Evolutionary conservation across 2,329 filamentous ascomycete species (phyloP).

Genomic region (Thermothelomyces thermophilus): DNA sequence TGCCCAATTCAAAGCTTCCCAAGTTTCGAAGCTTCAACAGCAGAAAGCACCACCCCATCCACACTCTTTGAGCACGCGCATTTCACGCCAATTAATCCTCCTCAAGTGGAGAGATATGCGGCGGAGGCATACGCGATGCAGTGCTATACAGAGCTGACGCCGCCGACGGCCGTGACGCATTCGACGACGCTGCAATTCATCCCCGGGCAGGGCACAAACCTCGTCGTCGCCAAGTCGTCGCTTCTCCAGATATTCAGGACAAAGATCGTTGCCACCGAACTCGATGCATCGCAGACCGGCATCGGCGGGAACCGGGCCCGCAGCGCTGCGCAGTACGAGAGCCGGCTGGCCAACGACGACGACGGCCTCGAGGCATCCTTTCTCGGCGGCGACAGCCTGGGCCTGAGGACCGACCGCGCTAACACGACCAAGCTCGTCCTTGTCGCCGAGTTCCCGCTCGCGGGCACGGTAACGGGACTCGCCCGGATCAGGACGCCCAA

Average conservation of each 20-base stretch:
- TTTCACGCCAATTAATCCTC: too few relatives aligned
- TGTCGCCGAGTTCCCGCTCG: slow-evolving; percentile 73
- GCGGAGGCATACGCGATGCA: slow-evolving; percentile 57
- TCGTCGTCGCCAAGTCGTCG: slow-evolving; percentile 87
- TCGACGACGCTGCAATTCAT: slow-evolving; percentile 74
- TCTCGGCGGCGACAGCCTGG: slow-evolving; percentile 55
- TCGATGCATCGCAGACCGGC: slow-evolving; percentile 36
- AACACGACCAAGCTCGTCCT: slow-evolving; percentile 74
- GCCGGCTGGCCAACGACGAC: slow-evolving; percentile 49
- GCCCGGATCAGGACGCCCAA: slow-evolving; percentile 66
- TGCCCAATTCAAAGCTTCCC: not conserved
- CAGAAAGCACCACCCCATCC: too few relatives aligned
- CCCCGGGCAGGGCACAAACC: slow-evolving; percentile 68
- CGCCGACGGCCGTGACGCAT: slow-evolving; percentile 90
- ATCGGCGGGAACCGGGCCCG: slow-evolving; percentile 32
- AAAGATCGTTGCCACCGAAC: slow-evolving; percentile 58
- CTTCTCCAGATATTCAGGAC: slow-evolving; percentile 85
- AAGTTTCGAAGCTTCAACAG: not conserved
- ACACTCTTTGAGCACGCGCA: too few relatives aligned
- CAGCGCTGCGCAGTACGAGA: slow-evolving; percentile 43
- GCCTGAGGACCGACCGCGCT: slow-evolving; percentile 55
- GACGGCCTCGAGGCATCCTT: slow-evolving; percentile 62
- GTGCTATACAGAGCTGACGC: slow-evolving; percentile 92
- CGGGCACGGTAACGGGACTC: slow-evolving; percentile 78
- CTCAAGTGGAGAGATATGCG: slow-evolving; percentile 27